Conservation (phyloP, 1,284 basidiomycete species). For the Ganoderma sp. region DNA sequence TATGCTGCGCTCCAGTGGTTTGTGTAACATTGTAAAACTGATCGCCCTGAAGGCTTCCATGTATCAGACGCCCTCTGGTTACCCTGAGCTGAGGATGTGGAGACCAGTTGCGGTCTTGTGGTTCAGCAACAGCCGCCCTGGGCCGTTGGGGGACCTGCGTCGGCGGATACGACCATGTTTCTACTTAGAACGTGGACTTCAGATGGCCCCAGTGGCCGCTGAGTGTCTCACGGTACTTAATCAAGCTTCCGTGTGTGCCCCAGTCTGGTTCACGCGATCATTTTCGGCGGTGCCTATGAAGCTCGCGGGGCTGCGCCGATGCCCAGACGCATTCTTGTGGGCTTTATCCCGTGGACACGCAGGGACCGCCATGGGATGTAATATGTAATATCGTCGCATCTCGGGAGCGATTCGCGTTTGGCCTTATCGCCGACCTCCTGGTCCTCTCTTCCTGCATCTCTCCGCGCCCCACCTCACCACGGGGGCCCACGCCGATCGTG, state of each 20-base stretch:
- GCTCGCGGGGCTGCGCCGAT: slow-evolving; percentile 21
- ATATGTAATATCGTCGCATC: not conserved
- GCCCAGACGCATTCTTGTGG: slow-evolving; percentile 12
- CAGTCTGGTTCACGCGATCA: slow-evolving; percentile 20
- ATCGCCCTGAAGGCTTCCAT: not conserved
- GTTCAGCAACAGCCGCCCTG: slow-evolving; percentile 10
- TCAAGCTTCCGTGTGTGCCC: slow-evolving; percentile 28
- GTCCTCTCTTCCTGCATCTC: slow-evolving; percentile 1
- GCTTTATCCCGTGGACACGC: slow-evolving; percentile 15
- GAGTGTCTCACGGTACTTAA: slow-evolving; percentile 26
- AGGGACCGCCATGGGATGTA: slow-evolving; percentile 11
- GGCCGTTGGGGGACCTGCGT: not conserved
- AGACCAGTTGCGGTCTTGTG: slow-evolving; percentile 16
- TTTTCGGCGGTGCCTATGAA: slow-evolving; percentile 11
- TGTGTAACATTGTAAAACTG: slow-evolving; percentile 5
- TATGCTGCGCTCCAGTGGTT: slow-evolving; percentile 9
- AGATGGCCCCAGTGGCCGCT: slow-evolving; percentile 15
- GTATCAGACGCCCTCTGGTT: slow-evolving; percentile 7
- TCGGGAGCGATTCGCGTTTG: not conserved
- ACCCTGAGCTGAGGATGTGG: slow-evolving; percentile 1
- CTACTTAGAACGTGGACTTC: slow-evolving; percentile 15
- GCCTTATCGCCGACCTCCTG: not conserved
- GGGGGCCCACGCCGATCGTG: not conserved
- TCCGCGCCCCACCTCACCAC: not conserved
- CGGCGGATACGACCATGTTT: slow-evolving; percentile 9